phyloP scores from a whole-genome alignment of 2,329 filamentous ascomycete species.

The Colletotrichum phormii region DNA sequence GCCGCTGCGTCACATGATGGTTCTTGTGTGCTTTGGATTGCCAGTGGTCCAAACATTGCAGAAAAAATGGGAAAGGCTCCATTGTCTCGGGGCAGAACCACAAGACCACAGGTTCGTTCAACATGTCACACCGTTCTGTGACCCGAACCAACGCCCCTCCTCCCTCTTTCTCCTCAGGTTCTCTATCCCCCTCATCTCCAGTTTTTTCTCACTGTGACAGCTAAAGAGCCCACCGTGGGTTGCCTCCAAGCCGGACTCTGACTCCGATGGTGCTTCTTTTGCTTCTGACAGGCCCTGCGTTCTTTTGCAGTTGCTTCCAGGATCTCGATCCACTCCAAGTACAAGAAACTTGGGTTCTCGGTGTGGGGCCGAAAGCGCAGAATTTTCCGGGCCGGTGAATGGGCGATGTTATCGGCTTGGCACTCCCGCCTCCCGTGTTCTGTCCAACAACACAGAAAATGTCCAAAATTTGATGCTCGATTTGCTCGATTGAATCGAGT shows the following conservation, averaged over 20 bases:
- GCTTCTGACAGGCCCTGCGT: not conserved
- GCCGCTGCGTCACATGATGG: slow-evolving; percentile 28
- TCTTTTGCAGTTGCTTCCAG: not conserved
- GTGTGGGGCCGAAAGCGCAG: slow-evolving; percentile 29
- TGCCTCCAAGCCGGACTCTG: slow-evolving; percentile 19
- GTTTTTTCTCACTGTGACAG: not conserved
- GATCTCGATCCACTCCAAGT: slow-evolving; percentile 14
- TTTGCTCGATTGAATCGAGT: not conserved
- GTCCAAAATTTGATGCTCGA: not conserved
- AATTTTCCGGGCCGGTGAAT: slow-evolving; percentile 29
- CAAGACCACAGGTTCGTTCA: slow-evolving; percentile 7
- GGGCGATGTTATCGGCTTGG: slow-evolving; percentile 24
- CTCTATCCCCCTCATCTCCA: slow-evolving; percentile 8
- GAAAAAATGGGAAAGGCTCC: not conserved
- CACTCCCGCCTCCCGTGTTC: not conserved
- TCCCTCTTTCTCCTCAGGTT: not conserved
- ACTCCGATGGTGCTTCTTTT: not conserved
- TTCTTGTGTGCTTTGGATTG: slow-evolving; percentile 9
- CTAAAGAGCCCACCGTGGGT: slow-evolving; percentile 1
- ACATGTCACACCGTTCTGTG: not conserved
- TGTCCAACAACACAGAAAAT: not conserved
- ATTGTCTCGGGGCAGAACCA: not conserved
- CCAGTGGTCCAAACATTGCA: not conserved
- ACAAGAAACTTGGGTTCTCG: slow-evolving; percentile 28
- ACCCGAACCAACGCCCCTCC: not conserved